These are phyloP conservation scores for Xylaria arbuscula DNA, from an alignment of 2,329 filamentous ascomycete genomes.

Conservation along the genomic window DNA sequence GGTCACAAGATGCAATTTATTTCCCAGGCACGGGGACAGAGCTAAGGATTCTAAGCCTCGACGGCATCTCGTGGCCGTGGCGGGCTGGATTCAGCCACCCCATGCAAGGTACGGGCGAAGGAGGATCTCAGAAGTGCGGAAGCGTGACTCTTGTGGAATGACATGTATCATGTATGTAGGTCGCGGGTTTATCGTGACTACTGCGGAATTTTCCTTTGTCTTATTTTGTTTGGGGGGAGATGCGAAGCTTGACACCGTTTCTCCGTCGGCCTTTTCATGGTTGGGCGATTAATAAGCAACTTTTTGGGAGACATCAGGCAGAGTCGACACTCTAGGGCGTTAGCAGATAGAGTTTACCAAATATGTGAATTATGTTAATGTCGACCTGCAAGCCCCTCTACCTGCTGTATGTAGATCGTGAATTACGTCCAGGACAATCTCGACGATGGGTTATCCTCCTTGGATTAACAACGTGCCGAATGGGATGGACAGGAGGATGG, in stretches of 20 bases:
- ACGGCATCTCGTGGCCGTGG: not conserved
- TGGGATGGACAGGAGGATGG: too few relatives aligned
- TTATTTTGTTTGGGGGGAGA: not conserved
- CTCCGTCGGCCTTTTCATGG: not conserved
- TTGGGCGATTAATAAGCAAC: not conserved
- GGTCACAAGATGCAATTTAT: not conserved
- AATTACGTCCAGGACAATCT: too few relatives aligned
- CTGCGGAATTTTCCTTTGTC: not conserved
- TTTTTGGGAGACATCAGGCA: too few relatives aligned
- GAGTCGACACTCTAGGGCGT: too few relatives aligned
- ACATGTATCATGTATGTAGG: not conserved
- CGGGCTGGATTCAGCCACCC: not conserved
- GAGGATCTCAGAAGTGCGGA: conserved; percentile 1
- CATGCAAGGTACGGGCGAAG: conserved; percentile 11
- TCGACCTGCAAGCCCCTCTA: too few relatives aligned
- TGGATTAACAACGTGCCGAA: too few relatives aligned
- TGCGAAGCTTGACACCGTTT: not conserved
- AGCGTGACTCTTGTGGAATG: not conserved
- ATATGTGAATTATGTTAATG: too few relatives aligned
- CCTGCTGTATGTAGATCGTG: too few relatives aligned
- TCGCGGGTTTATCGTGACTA: conserved; percentile 14
- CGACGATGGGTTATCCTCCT: too few relatives aligned
- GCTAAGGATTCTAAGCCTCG: not conserved
- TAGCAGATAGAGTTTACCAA: too few relatives aligned
- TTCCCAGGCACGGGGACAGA: not conserved